Conservation (phyloP, 768 basidiomycete genomes). For the Psilocybe azurescens region DNA sequence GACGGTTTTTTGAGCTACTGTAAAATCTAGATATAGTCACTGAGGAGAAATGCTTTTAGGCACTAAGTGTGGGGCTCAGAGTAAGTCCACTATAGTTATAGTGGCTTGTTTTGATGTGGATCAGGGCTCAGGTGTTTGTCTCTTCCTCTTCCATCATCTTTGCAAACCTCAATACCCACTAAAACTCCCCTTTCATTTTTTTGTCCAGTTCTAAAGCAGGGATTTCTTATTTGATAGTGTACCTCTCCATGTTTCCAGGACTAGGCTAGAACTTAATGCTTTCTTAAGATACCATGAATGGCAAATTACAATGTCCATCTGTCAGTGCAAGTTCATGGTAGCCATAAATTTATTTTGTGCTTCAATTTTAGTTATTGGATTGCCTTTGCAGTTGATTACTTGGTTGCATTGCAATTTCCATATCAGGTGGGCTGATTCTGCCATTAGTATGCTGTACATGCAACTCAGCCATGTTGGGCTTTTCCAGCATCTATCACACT, state of each 20-base stretch:
- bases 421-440: background rate
- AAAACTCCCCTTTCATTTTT: background rate
- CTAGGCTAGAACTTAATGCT: background rate
- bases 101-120: too few relatives aligned
- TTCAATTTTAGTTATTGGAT: background rate
- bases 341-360: background rate
- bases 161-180: background rate
- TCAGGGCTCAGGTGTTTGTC: background rate
- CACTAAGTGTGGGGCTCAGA: too few relatives aligned
- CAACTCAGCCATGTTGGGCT: too few relatives aligned
- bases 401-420: background rate
- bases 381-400: conserved; percentile 3
- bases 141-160: background rate
- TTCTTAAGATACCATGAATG: background rate
- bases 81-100: too few relatives aligned
- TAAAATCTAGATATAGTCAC: too few relatives aligned
- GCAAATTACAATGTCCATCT: background rate
- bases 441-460: background rate
- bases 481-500: too few relatives aligned
- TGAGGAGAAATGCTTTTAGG: too few relatives aligned
- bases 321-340: too few relatives aligned
- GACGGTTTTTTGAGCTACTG: too few relatives aligned
- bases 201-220: background rate
- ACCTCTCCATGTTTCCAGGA: background rate
- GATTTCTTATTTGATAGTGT: background rate